Evolutionary conservation across 2,329 filamentous ascomycete genomes (phyloP).

Genomic region (Phymatotrichopsis omnivora): DNA sequence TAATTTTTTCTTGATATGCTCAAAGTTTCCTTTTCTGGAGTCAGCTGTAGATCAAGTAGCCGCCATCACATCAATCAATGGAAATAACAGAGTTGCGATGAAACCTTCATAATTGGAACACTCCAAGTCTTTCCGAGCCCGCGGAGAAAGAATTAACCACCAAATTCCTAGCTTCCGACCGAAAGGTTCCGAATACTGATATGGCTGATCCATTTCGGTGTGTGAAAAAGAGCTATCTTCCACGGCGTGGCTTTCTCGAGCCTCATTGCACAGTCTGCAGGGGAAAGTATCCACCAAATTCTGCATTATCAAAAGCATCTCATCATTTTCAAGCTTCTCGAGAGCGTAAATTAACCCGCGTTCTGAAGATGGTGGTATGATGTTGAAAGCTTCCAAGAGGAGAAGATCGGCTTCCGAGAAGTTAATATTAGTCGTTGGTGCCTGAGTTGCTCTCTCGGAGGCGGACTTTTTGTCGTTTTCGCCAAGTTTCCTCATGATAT

Average conservation of each 20-base stretch:
- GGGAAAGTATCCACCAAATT: background rate
- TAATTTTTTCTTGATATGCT: slow-evolving; percentile 5
- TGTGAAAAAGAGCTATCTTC: too few relatives aligned
- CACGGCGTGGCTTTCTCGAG: background rate
- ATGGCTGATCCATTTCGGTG: too few relatives aligned
- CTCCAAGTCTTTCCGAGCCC: slow-evolving; percentile 15
- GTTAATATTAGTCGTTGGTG: too few relatives aligned
- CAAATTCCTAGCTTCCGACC: slow-evolving; percentile 15
- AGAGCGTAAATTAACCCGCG: slow-evolving; percentile 1
- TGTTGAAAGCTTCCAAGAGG: slow-evolving; percentile 7
- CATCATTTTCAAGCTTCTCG: background rate
- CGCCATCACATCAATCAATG: too few relatives aligned
- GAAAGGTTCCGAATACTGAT: slow-evolving; percentile 1
- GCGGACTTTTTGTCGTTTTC: too few relatives aligned
- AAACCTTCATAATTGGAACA: slow-evolving; percentile 8
- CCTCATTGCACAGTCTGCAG: background rate
- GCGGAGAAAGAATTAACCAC: slow-evolving; percentile 20
- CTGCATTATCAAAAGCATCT: slow-evolving; percentile 6
- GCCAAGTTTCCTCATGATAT: too few relatives aligned
- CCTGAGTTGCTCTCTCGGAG: too few relatives aligned
- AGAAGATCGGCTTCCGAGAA: too few relatives aligned
- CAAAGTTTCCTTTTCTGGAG: background rate
- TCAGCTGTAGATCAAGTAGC: too few relatives aligned
- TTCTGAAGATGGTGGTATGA: slow-evolving; percentile 2
- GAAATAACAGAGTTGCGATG: too few relatives aligned